Conservation (phyloP, 2,329 filamentous ascomycete genomes). For the Cryoendolithus antarcticus region DNA sequence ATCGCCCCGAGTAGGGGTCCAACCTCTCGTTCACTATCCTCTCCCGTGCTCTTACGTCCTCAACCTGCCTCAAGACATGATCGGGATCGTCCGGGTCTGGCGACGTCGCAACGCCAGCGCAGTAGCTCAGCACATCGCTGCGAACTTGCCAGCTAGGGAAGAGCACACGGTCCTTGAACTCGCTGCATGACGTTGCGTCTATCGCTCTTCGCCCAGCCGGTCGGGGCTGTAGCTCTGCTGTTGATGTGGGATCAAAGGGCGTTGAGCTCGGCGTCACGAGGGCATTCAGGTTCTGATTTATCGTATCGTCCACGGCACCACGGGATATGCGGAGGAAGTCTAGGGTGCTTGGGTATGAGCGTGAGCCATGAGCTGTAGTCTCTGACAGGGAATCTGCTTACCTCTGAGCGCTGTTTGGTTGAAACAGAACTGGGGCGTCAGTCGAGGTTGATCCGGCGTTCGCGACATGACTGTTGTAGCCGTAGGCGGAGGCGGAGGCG, state of each 20-base stretch:
- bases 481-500: constrained; percentile 5
- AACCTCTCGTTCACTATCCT: constrained; percentile 73
- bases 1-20: constrained; percentile 81
- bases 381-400: constrained; percentile 13
- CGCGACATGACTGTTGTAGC: constrained; percentile 27
- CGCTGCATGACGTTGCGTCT: constrained; percentile 49
- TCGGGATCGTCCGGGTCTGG: constrained; percentile 83
- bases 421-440: constrained; percentile 41
- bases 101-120: constrained; percentile 72
- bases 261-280: constrained; percentile 60
- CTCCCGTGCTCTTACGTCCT: constrained; percentile 58
- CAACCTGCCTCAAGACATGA: constrained; percentile 52
- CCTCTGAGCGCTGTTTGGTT: constrained; percentile 38
- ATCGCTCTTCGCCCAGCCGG: constrained; percentile 41
- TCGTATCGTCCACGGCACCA: constrained; percentile 78
- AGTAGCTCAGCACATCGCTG: constrained; percentile 77
- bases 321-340: constrained; percentile 86
- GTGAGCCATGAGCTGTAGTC: constrained; percentile 11
- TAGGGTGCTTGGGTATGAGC: constrained; percentile 30
- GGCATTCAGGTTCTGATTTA: constrained; percentile 84
- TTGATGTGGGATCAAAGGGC: constrained; percentile 71
- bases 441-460: constrained; percentile 25
- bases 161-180: constrained; percentile 64
- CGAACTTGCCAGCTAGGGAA: constrained; percentile 83
- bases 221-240: constrained; percentile 47